phyloP scores from a whole-genome alignment of 257 asterid species.

The Agastache rugosa region DNA sequence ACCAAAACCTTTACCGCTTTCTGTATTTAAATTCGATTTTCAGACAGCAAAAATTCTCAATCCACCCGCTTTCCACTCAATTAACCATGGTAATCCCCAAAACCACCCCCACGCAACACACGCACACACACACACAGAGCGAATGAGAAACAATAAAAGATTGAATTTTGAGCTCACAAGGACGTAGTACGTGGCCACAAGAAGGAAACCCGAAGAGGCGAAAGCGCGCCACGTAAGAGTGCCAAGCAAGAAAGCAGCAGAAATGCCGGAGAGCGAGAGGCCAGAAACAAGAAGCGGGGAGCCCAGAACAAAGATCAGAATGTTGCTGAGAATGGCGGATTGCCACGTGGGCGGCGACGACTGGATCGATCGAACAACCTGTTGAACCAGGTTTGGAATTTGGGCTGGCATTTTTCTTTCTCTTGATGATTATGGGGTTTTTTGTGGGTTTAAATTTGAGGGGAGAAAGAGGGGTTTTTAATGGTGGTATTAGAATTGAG shows the following conservation, averaged over 20 bases:
- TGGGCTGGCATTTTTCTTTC: constrained; percentile 36
- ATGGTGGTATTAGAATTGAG: constrained; percentile 36
- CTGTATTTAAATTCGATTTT: not conserved
- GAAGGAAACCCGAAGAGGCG: constrained; percentile 81
- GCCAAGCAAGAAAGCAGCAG: constrained; percentile 90
- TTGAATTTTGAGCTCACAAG: constrained; percentile 56
- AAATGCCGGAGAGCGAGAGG: constrained; percentile 73
- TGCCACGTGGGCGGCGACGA: constrained; percentile 90
- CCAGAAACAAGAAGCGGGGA: constrained; percentile 80
- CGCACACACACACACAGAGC: not conserved
- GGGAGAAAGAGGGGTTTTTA: constrained; percentile 39
- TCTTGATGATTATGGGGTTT: constrained; percentile 28
- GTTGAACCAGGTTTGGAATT: constrained; percentile 55
- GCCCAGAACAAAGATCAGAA: constrained; percentile 63
- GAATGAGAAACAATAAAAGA: constrained; percentile 7
- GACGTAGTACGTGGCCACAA: constrained; percentile 78
- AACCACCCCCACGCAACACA: no score
- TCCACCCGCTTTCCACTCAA: not conserved
- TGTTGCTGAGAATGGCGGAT: constrained; percentile 67
- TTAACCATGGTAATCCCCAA: not conserved
- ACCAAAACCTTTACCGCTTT: not conserved
- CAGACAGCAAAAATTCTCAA: not conserved
- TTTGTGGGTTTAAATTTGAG: constrained; percentile 37
- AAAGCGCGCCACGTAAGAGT: constrained; percentile 95
- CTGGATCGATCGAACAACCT: constrained; percentile 55